Conservation (phyloP, 768 basidiomycete genomes). For the Paxillus ammoniavirescens region DNA sequence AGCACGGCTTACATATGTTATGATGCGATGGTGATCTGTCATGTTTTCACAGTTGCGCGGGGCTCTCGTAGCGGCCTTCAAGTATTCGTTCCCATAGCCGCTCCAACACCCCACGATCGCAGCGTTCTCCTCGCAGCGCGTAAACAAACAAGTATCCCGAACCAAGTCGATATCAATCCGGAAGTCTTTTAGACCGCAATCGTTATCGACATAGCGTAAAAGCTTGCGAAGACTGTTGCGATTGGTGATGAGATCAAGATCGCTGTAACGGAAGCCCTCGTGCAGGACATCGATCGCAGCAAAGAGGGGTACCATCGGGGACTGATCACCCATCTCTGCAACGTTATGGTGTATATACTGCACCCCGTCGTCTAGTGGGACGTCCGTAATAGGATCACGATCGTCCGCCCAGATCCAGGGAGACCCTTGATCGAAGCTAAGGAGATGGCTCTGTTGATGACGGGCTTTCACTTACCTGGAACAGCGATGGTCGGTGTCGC, state of each 20-base stretch:
- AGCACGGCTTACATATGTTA: constrained; percentile 52
- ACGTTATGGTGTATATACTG: constrained; percentile 59
- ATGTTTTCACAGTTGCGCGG: constrained; percentile 48
- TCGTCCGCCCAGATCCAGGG: constrained; percentile 56
- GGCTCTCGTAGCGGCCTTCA: constrained; percentile 50
- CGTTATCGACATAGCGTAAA: constrained; percentile 45
- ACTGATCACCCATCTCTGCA: constrained; percentile 37
- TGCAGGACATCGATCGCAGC: constrained; percentile 51
- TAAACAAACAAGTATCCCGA: constrained; percentile 60
- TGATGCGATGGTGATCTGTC: constrained; percentile 60
- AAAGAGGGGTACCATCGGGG: constrained; percentile 54
- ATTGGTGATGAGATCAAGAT: constrained; percentile 55
- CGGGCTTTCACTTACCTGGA: constrained; percentile 36
- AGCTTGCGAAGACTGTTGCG: constrained; percentile 67
- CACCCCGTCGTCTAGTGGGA: constrained; percentile 52
- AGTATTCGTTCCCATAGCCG: constrained; percentile 61
- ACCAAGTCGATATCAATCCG: constrained; percentile 68
- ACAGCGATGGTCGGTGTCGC: constrained; percentile 48
- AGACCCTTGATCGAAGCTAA: constrained; percentile 41
- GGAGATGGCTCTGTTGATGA: background rate
- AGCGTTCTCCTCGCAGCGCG: constrained; percentile 47
- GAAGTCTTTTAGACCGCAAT: constrained; percentile 41
- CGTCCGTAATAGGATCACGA: constrained; percentile 48
- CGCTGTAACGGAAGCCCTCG: constrained; percentile 21
- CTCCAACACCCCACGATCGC: constrained; percentile 25